Evolutionary conservation across 1,139 yeast genomes (phyloP), one percentile per base, ranked within the genome.

Genomic region (Blastobotrys raffinosifermentans): DNA sequence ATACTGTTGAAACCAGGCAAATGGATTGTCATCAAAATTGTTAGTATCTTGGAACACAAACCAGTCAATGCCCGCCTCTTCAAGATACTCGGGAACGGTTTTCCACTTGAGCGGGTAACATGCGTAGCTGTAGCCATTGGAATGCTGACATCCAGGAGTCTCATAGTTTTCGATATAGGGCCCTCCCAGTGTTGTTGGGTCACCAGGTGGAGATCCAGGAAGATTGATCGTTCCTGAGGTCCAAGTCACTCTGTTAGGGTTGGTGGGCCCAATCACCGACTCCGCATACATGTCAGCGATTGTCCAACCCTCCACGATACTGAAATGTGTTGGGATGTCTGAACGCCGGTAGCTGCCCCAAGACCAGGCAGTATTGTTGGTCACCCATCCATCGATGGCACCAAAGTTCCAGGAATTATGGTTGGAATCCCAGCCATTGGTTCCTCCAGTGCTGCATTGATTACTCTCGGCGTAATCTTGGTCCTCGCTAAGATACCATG

Each of bases 101-200:
- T 47, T 47, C 56, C 56, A 52, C 30, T 38, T 41, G 19, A 49
- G 34, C 5, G 57, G 57, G 37, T 43, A 52, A 39, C 56, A 52
- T 18, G 44, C 41, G 34, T 44, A 50, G 14, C 22, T 17, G 19
- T 37, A 38, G 11, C 46, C 51, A 31, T 46, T 38, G 23, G 45
- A 33, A 7, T 26, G 34, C 29, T 48, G 46, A 30, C 55, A 52
- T 9, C 47, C 53, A 6, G 42, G 42, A 18, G 39, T 42, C 31
- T 40, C 41, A 38, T 45, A 43, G 40, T 52, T 52, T 36, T 52
- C 57, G 31, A 49, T 50, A 33, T 44, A 51, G 5, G 49, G 51
- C 14, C 57, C 57, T 10, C 56, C 56, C 19, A 34, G 34, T 13
- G 13, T 13, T 13, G 37, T 32, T 2, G 41, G 41, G 26, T 41